Percentiles rank a stretch among this genome's conserved stretches.
phyloP scores from a whole-genome alignment of 129 eudicot genomes.

The Logfia minima region DNA sequence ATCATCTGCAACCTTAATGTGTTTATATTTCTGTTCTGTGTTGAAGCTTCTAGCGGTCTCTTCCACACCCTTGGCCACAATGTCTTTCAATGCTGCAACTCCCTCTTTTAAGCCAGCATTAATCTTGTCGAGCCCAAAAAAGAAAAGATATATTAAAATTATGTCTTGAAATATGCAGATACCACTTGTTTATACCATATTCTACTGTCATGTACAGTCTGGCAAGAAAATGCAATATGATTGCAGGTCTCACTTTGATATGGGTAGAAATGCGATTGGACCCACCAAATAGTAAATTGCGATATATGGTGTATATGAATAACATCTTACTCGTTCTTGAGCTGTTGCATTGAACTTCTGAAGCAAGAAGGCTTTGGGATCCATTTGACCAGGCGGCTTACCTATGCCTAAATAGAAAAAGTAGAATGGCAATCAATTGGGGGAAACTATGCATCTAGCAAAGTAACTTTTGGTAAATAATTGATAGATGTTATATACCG shows the following conservation, averaged over 20 bases:
- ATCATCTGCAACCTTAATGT: conserved; percentile 54
- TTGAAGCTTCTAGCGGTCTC: conserved; percentile 65
- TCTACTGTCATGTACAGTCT: not conserved
- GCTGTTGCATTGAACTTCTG: conserved; percentile 84
- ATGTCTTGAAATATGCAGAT: not conserved
- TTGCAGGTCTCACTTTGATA: not conserved
- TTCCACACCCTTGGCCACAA: conserved; percentile 57
- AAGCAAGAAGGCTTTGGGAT: conserved; percentile 96
- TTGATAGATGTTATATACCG: conserved; percentile 42
- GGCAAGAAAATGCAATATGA: not conserved
- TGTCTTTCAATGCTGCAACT: conserved; percentile 46
- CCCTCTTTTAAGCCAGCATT: conserved; percentile 78
- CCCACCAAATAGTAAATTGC: not conserved
- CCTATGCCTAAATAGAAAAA: conserved; percentile 60
- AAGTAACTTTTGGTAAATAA: not conserved
- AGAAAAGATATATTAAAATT: not conserved
- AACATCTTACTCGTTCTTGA: conserved; percentile 59
- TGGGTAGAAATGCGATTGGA: not conserved
- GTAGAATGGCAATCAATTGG: not conserved
- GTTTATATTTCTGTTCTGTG: conserved; percentile 78
- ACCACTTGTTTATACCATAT: not conserved
- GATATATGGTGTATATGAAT: conserved; percentile 15
- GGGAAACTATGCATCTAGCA: not conserved
- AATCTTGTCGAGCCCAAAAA: conserved; percentile 46
- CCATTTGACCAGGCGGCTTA: conserved; percentile 94